Evolutionary conservation across 129 eudicot species (phyloP).

Genomic region (Helianthus tuberosus): DNA sequence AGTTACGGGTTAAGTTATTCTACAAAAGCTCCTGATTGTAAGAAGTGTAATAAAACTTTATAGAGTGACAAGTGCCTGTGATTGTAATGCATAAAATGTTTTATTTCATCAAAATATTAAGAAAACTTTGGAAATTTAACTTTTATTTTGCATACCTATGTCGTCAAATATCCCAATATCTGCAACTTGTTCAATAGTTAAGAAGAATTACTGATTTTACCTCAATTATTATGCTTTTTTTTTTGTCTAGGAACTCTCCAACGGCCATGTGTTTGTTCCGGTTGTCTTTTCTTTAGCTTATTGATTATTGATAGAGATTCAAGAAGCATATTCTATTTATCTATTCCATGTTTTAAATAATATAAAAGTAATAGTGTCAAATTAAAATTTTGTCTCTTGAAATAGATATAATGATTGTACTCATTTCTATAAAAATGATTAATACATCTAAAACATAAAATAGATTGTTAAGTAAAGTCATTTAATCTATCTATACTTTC

Average conservation of each 20-base stretch:
- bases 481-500: too few species aligned
- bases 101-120: not conserved
- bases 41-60: too few species aligned
- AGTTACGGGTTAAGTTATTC: too few species aligned
- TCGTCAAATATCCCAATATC: not conserved
- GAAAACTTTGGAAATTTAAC: not conserved
- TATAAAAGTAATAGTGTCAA: not conserved
- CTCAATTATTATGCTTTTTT: not conserved
- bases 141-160: not conserved
- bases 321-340: not conserved
- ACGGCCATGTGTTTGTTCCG: not conserved
- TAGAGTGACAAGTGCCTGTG: too few species aligned
- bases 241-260: not conserved
- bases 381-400: not conserved
- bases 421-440: not conserved
- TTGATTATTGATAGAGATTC: not conserved
- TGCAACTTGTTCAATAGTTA: not conserved
- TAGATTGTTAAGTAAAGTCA: not conserved
- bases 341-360: not conserved
- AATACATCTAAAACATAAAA: not conserved
- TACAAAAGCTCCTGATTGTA: too few species aligned
- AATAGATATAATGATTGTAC: not conserved
- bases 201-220: not conserved
- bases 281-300: conserved; percentile 11
- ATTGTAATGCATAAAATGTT: not conserved